Evolutionary conservation across 2,329 filamentous ascomycete species (phyloP).

Genomic region (Aurifilum marmelostoma): DNA sequence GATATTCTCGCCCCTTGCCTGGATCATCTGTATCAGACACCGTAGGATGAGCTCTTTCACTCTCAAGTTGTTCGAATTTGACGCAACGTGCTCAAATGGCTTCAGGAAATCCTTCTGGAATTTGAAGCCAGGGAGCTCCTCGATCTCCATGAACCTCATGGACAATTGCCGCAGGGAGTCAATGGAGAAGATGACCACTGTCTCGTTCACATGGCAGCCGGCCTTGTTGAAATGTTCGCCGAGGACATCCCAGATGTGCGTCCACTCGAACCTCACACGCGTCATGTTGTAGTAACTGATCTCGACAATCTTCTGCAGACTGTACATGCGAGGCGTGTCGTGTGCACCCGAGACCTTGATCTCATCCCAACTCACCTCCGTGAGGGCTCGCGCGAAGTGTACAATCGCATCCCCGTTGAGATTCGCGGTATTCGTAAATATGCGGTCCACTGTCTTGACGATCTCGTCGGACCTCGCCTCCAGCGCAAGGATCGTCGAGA

Average conservation of each 20-base stretch:
- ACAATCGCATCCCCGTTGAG: conserved; percentile 93
- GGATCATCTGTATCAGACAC: conserved; percentile 98
- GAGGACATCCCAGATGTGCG: conserved; percentile 95
- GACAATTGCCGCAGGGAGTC: conserved; percentile 94
- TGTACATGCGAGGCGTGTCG: conserved; percentile 94
- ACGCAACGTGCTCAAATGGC: conserved; percentile 96
- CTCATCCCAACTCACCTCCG: conserved; percentile 98
- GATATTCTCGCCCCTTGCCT: conserved; percentile 94
- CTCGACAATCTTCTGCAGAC: conserved; percentile 95
- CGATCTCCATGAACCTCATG: conserved; percentile 98
- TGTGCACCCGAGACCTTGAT: conserved; percentile 97
- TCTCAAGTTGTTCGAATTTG: conserved; percentile 85
- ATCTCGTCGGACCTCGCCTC: conserved; percentile 93
- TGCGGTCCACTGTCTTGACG: conserved; percentile 88
- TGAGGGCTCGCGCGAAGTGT: conserved; percentile 88
- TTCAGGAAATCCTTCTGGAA: conserved; percentile 99
- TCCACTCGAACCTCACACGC: conserved; percentile 97
- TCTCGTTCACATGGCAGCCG: conserved; percentile 93
- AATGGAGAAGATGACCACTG: conserved; percentile 95
- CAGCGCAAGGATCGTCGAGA: conserved; percentile 79
- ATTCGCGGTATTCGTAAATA: conserved; percentile 95
- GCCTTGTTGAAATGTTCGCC: conserved; percentile 98
- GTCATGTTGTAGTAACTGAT: conserved; percentile 99
- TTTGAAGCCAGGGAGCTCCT: conserved; percentile 97
- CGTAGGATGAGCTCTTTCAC: conserved; percentile 98